A percentile compares a stretch with the other conserved stretches of the same genome.
These are phyloP conservation scores for Fraxinus xanthoxyloides DNA, from an alignment of 305 asterid species.

Conservation along the genomic window DNA sequence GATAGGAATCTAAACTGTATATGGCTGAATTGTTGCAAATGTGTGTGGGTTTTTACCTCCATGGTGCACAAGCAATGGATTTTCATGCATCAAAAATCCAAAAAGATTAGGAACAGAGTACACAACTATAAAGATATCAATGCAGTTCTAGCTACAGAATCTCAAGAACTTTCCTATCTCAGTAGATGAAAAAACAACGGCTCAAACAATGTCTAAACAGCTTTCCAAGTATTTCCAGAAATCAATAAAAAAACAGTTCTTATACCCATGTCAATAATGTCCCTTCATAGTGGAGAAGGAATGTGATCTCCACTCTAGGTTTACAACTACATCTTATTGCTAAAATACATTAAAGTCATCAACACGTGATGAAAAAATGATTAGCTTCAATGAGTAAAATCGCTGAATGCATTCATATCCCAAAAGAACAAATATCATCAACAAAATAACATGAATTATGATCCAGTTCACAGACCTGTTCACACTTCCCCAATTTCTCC, in stretches of 20 bases:
- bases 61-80: neutral
- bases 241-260: neutral
- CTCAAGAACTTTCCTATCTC: neutral
- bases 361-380: neutral
- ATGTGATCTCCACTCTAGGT: neutral
- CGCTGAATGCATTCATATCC: neutral
- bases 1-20: neutral
- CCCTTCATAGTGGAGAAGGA: neutral
- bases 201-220: neutral
- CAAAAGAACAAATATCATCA: neutral
- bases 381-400: neutral
- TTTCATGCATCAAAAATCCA: neutral
- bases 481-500: constrained; percentile 92
- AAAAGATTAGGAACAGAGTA: neutral
- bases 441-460: neutral
- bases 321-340: neutral
- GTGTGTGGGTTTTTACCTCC: neutral
- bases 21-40: neutral
- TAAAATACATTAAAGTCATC: neutral
- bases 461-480: constrained; percentile 63
- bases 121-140: neutral
- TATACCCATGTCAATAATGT: neutral
- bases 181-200: neutral
- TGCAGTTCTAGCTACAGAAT: neutral
- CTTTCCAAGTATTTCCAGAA: neutral